A percentile compares a stretch with the other conserved stretches of the same genome.
Conservation (phyloP, 2,329 filamentous ascomycete species). For the Hyphodiscus sp. region DNA sequence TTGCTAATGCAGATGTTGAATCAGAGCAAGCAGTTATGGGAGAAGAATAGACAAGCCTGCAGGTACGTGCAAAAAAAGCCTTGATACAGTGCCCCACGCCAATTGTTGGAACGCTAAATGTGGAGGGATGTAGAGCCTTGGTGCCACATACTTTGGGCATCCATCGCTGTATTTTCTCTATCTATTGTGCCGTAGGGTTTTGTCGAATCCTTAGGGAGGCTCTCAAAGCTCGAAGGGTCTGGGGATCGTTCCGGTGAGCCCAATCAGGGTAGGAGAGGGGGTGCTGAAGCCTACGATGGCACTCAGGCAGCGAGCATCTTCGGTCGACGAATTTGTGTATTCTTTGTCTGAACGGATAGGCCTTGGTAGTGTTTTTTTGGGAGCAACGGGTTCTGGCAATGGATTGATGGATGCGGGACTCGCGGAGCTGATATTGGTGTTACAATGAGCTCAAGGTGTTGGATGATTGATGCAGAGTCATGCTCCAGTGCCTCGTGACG, state of each 20-base stretch:
- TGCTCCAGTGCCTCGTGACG: constrained; percentile 23
- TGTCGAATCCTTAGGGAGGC: constrained; percentile 5
- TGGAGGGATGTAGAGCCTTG: constrained; percentile 20
- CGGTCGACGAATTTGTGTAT: constrained; percentile 6
- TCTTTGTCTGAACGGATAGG: neutral
- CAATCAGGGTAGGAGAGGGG: constrained; percentile 19
- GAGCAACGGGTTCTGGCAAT: neutral
- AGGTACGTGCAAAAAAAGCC: constrained; percentile 16
- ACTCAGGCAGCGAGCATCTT: constrained; percentile 23
- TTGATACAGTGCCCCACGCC: constrained; percentile 17
- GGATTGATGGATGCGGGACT: constrained; percentile 8
- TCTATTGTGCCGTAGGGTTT: constrained; percentile 2
- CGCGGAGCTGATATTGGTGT: constrained; percentile 6
- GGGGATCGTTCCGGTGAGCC: constrained; percentile 13
- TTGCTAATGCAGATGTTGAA: constrained; percentile 12
- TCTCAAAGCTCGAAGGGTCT: constrained; percentile 8
- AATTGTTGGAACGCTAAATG: constrained; percentile 25
- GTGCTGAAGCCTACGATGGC: constrained; percentile 19
- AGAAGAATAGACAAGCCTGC: constrained; percentile 10
- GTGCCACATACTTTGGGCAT: constrained; percentile 30
- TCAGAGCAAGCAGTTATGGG: constrained; percentile 17
- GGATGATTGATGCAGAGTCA: constrained; percentile 19
- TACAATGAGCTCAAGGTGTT: constrained; percentile 10
- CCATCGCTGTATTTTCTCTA: constrained; percentile 23
- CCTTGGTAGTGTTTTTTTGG: neutral